These are phyloP conservation scores for Stephania yunnanensis DNA, from an alignment of 164 flowering plant genomes.

Conservation along the genomic window DNA sequence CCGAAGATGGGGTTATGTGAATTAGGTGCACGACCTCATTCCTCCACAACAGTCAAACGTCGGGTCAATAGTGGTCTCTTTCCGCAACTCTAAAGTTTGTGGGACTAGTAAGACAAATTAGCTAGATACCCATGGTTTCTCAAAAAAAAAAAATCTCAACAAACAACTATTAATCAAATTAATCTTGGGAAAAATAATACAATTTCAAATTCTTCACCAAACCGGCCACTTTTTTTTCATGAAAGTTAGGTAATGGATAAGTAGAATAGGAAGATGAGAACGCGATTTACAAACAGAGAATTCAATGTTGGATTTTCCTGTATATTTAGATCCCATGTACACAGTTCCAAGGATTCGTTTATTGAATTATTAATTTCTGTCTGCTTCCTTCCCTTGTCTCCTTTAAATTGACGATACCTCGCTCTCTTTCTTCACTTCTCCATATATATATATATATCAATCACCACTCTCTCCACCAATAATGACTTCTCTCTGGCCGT, in stretches of 20 bases:
- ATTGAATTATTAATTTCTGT: slow-evolving; percentile 4
- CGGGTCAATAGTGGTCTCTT: no score
- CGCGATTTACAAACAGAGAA: neutral
- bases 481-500: neutral
- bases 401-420: slow-evolving; percentile 2
- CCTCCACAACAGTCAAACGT: no score
- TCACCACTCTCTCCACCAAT: neutral
- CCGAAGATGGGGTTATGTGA: no score
- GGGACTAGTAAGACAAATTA: no score
- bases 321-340: slow-evolving; percentile 8
- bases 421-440: neutral
- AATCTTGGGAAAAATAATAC: no score
- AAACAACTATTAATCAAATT: no score
- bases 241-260: neutral
- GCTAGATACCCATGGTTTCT: no score
- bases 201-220: no score
- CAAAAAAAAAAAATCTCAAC: no score
- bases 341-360: slow-evolving; percentile 6
- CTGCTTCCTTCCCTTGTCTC: slow-evolving; percentile 3
- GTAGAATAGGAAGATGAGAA: neutral
- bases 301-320: neutral
- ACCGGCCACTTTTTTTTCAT: no score
- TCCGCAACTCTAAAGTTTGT: no score
- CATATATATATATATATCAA: neutral
- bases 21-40: no score